These are phyloP conservation scores for Oxyria digyna DNA, from an alignment of 148 eudicot genomes.

Conservation along the genomic window DNA sequence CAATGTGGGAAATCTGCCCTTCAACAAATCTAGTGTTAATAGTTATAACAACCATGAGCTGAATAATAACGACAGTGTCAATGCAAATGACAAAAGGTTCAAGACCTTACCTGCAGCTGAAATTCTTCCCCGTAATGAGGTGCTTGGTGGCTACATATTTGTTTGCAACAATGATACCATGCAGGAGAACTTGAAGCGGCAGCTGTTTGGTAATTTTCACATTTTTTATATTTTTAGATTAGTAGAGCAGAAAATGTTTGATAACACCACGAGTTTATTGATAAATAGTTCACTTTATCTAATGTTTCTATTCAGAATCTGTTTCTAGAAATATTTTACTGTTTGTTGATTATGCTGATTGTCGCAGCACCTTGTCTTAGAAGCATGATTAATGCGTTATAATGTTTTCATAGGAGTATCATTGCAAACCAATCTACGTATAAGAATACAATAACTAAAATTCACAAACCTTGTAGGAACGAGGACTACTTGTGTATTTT, in stretches of 20 bases:
- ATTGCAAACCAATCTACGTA: neutral
- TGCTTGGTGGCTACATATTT: constrained; percentile 94
- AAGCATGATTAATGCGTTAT: neutral
- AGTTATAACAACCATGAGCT: constrained; percentile 37
- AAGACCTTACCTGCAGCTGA: constrained; percentile 97
- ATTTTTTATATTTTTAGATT: neutral
- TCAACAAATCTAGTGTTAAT: constrained; percentile 42
- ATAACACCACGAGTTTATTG: neutral
- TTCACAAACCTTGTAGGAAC: neutral
- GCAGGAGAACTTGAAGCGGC: constrained; percentile 73
- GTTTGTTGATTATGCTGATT: neutral
- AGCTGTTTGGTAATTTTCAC: constrained; percentile 63
- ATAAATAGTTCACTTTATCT: neutral
- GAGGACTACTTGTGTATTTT: neutral
- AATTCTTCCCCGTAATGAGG: constrained; percentile 87
- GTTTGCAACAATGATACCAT: constrained; percentile 85
- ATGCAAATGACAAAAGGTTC: constrained; percentile 71
- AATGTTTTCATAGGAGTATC: neutral
- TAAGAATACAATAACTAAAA: neutral
- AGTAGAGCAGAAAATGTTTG: neutral
- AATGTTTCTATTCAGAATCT: neutral
- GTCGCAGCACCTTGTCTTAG: neutral
- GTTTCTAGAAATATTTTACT: neutral
- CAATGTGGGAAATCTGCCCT: constrained; percentile 35
- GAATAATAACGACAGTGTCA: constrained; percentile 31